Percentiles rank a stretch among this genome's conserved stretches.
Evolutionary conservation across 2,329 filamentous ascomycete genomes (phyloP).

Genomic region (Fonsecaea pedrosoi): DNA sequence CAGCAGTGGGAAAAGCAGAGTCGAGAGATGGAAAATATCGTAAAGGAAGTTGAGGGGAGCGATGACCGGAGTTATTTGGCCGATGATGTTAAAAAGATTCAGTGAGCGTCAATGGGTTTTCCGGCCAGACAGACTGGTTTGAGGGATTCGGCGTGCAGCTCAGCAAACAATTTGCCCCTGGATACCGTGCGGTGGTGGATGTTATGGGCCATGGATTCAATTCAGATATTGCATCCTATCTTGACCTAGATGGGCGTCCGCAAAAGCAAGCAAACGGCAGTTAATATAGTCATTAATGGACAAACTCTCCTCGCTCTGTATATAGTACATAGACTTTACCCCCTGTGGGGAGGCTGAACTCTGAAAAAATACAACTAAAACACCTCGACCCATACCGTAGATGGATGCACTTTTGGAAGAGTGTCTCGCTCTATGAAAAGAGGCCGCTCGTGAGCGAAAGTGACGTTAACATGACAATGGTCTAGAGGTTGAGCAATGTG

Average conservation of each 20-base stretch:
- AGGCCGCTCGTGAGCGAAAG: no score
- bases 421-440: no score
- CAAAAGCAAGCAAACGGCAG: background rate
- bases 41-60: conserved; percentile 73
- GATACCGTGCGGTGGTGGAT: background rate
- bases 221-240: background rate
- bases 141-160: background rate
- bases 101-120: conserved; percentile 8
- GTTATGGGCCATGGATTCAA: background rate
- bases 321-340: background rate
- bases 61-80: conserved; percentile 53
- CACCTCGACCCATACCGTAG: no score
- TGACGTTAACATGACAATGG: no score
- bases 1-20: conserved; percentile 80
- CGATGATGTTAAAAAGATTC: conserved; percentile 26
- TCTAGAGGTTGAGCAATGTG: no score
- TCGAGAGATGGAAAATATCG: conserved; percentile 75
- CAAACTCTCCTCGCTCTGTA: background rate
- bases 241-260: background rate
- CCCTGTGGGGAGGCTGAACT: no score
- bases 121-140: background rate
- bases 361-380: no score
- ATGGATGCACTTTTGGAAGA: no score
- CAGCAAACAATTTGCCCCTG: background rate
- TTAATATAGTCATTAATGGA: background rate